Evolutionary conservation across 495 filamentous ascomycete species (phyloP).

Genomic region (Lophium mytilinum): DNA sequence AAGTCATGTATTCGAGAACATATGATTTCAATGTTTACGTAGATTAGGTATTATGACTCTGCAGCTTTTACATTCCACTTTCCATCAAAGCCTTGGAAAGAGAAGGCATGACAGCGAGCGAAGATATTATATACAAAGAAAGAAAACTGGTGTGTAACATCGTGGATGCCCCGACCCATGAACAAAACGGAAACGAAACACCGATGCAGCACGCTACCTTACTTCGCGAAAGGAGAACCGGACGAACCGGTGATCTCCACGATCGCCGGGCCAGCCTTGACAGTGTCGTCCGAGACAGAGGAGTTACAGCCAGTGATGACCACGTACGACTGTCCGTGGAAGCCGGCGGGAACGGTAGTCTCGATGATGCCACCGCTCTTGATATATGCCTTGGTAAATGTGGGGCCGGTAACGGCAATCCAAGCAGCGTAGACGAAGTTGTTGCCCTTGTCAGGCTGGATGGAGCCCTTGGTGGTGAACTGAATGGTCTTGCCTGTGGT

Average conservation of each 20-base stretch:
- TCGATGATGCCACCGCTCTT: slow-evolving; percentile 12
- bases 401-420: slow-evolving; percentile 35
- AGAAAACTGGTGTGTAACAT: too few relatives aligned
- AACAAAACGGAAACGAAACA: too few relatives aligned
- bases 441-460: background rate
- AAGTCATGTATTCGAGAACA: too few relatives aligned
- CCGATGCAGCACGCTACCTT: too few relatives aligned
- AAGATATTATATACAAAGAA: too few relatives aligned
- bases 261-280: slow-evolving; percentile 41
- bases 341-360: slow-evolving; percentile 34
- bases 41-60: too few relatives aligned
- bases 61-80: too few relatives aligned
- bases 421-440: slow-evolving; percentile 35
- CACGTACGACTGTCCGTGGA: slow-evolving; percentile 43
- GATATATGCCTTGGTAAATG: slow-evolving; percentile 18
- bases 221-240: background rate
- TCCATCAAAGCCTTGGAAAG: too few relatives aligned
- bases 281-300: slow-evolving; percentile 38
- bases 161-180: too few relatives aligned
- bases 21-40: too few relatives aligned
- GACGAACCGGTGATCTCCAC: slow-evolving; percentile 31
- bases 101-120: too few relatives aligned
- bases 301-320: slow-evolving; percentile 36
- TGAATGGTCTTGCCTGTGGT: slow-evolving; percentile 11
- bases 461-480: slow-evolving; percentile 15